Percentiles rank a stretch among this genome's conserved stretches.
Evolutionary conservation across 108 stramenopile species (phyloP).

Genomic region (Nannochloropsis gaditana): DNA sequence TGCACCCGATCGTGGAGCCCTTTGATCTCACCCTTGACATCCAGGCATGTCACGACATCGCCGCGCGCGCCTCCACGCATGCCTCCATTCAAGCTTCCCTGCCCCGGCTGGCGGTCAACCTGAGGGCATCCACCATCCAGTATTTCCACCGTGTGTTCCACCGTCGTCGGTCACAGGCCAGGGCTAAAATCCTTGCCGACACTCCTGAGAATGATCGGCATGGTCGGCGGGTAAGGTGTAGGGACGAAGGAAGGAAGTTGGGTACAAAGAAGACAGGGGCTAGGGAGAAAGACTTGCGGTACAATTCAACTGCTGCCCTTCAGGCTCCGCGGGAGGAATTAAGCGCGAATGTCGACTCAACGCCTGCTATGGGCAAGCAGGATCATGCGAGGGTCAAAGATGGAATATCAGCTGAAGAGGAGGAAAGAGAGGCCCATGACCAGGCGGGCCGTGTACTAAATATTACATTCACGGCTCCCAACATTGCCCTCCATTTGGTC

Average conservation of each 20-base stretch:
- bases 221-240: neutral
- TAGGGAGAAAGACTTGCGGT: no score
- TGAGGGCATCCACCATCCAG: neutral
- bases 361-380: no score
- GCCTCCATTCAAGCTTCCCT: neutral
- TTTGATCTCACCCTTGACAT: conserved; percentile 12
- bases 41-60: neutral
- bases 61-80: neutral
- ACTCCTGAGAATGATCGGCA: neutral
- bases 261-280: neutral
- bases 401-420: no score
- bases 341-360: no score
- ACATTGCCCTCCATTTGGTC: neutral
- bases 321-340: no score
- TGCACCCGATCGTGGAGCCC: neutral
- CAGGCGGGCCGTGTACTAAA: neutral
- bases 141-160: neutral
- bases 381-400: no score
- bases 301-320: no score
- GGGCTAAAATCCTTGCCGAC: neutral
- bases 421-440: no score
- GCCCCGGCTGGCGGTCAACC: neutral
- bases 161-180: neutral
- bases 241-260: neutral
- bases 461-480: neutral